Conservation (phyloP, 768 basidiomycete genomes). For the Mycena polygramma region DNA sequence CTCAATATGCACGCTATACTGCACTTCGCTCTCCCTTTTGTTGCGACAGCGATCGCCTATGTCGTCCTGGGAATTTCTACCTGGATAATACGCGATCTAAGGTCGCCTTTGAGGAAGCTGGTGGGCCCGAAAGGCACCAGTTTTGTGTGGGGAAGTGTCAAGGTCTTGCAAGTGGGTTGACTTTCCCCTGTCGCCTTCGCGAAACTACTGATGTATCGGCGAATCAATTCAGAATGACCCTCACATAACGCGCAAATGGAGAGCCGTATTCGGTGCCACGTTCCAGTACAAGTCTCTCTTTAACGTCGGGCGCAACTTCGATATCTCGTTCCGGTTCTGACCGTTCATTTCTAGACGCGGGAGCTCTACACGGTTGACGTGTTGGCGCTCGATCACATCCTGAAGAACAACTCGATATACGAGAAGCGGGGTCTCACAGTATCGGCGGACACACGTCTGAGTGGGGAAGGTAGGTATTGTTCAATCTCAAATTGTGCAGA, state of each 20-base stretch:
- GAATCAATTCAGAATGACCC: too few relatives aligned
- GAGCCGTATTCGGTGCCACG: conserved; percentile 5
- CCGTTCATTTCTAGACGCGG: background rate
- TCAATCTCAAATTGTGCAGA: background rate
- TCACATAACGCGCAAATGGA: conserved; percentile 5
- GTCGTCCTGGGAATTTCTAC: background rate
- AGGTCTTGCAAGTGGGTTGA: conserved; percentile 6
- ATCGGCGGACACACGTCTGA: background rate
- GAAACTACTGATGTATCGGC: too few relatives aligned
- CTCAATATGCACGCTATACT: conserved; percentile 8
- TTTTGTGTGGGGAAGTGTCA: conserved; percentile 14
- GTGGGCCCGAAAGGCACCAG: conserved; percentile 17
- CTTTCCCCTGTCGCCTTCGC: too few relatives aligned
- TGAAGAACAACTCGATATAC: background rate
- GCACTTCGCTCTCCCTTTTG: conserved; percentile 6
- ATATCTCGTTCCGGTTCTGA: background rate
- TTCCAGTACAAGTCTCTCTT: conserved; percentile 15
- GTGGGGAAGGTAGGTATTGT: conserved; percentile 13
- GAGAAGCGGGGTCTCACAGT: background rate
- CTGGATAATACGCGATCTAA: background rate
- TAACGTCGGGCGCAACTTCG: background rate
- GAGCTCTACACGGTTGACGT: conserved; percentile 13
- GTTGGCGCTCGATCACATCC: conserved; percentile 10
- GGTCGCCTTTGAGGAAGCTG: conserved; percentile 12
- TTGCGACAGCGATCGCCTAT: conserved; percentile 8